Evolutionary conservation across 352 stramenopile genomes (phyloP), one percentile per base, ranked within the genome.

Genomic region (Globisporangium paroecandrum): DNA sequence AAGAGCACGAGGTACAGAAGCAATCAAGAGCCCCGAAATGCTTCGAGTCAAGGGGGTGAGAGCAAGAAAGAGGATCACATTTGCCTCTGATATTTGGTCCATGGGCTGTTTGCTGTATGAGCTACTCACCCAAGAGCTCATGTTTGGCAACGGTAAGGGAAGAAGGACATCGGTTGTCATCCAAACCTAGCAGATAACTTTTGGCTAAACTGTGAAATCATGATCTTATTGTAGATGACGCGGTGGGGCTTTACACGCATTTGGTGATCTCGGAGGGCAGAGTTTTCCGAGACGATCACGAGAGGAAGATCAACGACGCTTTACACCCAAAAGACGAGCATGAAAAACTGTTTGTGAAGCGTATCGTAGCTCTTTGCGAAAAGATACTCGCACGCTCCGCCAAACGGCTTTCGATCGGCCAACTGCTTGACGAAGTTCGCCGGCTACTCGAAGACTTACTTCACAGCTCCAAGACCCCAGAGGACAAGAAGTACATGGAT

Each of bases 1-100:
- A 47, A 73, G 83, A 22, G 90, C 85, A 4, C 76, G 85, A 65
- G 85, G 85, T 9, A 94, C 85, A 0, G 85, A 94, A 68, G 83
- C 85, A 3, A 89, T 92, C 62, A 89, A 91, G 68, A 91, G 83
- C 43, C 85, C 85, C 7, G 85, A 94, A 62, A 89, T 92, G 68
- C 66, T 93, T 8, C 60, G 66, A 15, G 77, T 89, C 24, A 79
- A 76, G 55, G 79, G 81, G 76, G 62, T 34, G 71, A 76, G 2
- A 53, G 63, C 7, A 47, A 59, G 6, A 64, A 72, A 41, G 65
- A 67, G 5, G 25, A 73, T 91, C n/a, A 81, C 76, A 0, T 67
- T 70, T 20, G 78, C 79, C 4, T 84, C 80, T 12, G 85, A 94
- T 62, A 62, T 90, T 9, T 94, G 85, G 85, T 91, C 85, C 9